These are phyloP conservation scores for Chaetomium fimeti DNA, from an alignment of 495 filamentous ascomycete species.

Conservation along the genomic window DNA sequence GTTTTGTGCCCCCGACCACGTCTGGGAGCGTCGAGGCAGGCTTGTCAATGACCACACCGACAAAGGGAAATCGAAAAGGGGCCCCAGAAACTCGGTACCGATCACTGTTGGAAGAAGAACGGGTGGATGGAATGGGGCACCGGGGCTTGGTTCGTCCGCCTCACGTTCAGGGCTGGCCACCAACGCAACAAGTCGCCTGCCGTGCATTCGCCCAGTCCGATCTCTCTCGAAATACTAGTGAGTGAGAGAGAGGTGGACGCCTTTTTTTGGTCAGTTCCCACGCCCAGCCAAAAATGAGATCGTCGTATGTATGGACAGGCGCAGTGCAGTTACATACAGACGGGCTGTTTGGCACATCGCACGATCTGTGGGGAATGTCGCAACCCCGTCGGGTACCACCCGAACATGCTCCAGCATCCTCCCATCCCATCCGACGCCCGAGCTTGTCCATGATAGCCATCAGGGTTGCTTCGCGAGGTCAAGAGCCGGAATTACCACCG, in stretches of 20 bases:
- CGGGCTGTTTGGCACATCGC: slow-evolving; percentile 5
- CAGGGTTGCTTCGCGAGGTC: neutral
- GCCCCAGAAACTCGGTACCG: neutral
- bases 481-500: slow-evolving; percentile 10
- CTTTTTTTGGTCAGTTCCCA: neutral
- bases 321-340: neutral
- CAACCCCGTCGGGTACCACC: slow-evolving; percentile 12
- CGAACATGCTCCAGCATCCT: neutral
- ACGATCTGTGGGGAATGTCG: slow-evolving; percentile 19
- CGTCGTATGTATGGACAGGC: neutral
- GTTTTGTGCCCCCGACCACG: slow-evolving; percentile 5
- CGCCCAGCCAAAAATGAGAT: neutral
- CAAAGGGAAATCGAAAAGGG: slow-evolving; percentile 6
- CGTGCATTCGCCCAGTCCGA: neutral
- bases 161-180: neutral
- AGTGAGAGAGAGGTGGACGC: neutral
- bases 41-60: slow-evolving; percentile 13
- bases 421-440: neutral
- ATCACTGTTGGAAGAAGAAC: neutral
- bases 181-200: neutral
- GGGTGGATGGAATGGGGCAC: neutral
- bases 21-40: slow-evolving; percentile 17
- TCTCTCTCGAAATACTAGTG: neutral
- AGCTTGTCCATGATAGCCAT: neutral
- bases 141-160: neutral